Base-by-base conservation (phyloP, 139 green algal genomes). In the Tetraselmis chui region DNA sequence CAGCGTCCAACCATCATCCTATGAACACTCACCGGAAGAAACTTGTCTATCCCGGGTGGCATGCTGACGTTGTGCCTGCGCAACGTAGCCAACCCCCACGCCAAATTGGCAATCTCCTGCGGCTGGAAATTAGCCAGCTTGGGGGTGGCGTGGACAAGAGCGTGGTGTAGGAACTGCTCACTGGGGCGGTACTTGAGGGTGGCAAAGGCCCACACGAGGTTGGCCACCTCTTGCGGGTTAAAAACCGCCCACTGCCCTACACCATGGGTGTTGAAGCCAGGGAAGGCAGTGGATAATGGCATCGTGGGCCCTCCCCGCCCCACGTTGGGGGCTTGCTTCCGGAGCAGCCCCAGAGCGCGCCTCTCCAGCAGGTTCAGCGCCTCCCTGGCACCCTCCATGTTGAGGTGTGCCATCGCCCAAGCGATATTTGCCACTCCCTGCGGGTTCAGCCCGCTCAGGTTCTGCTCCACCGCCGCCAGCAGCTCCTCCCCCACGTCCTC, bases 21-120 rank as follows among this genome's bases (percentile, higher is more conserved):
- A n/a, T n/a, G n/a, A n/a, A n/a, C n/a, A n/a, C n/a, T n/a, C n/a
- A n/a, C n/a, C n/a, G n/a, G 24, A 1, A 32, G 30, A 32, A 85
- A 76, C 30, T 78, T 78, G 28, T 1, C 1, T n/a, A 83, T 2
- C 84, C 84, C 85, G 23, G 32, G n/a, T 1, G 67, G 75, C 30
- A 82, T 67, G 11, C 11, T 5, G 11, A 67, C 81, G 0, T 79
- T 75, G 58, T 75, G 75, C 59, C 76, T n/a, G 30, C 30, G 59
- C 82, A 86, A 83, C 59, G 59, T 59, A 2, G 78, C 82, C 30
- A 83, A 2, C 5, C 78, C 82, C 85, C 85, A 89, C n/a, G 83
- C 59, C 2, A 85, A 28, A 77, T 87, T 87, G 31, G 85, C 81
- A 0, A 89, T 32, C 83, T 89, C 85, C 75, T 89, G 85, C n/a